Evolutionary conservation across 352 stramenopile genomes (phyloP).

Genomic region (Pythium insidiosum): DNA sequence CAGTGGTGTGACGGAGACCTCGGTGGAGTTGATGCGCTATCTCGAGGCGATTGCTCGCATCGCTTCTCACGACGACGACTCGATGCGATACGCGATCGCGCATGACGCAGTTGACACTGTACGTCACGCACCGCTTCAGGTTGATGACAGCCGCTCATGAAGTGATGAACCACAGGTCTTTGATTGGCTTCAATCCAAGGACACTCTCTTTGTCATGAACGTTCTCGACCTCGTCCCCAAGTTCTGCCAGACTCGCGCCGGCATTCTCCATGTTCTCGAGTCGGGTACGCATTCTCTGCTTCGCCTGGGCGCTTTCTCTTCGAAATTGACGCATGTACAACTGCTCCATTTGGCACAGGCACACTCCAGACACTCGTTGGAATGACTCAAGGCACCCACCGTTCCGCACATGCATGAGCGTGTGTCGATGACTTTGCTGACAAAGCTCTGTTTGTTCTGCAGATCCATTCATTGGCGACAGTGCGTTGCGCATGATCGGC

Average conservation of each 20-base stretch:
- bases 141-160: not conserved
- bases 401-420: too few relatives aligned
- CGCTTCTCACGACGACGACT: slow-evolving; percentile 38
- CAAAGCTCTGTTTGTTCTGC: not conserved
- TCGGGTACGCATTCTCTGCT: slow-evolving; percentile 57
- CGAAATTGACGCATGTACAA: too few relatives aligned
- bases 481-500: slow-evolving; percentile 64
- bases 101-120: slow-evolving; percentile 24
- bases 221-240: slow-evolving; percentile 72
- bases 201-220: slow-evolving; percentile 80
- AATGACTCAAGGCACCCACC: slow-evolving; percentile 49
- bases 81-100: slow-evolving; percentile 54
- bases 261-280: slow-evolving; percentile 68
- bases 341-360: too few relatives aligned
- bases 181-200: slow-evolving; percentile 61
- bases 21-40: slow-evolving; percentile 72
- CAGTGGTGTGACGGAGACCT: slow-evolving; percentile 31
- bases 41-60: slow-evolving; percentile 65
- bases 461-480: slow-evolving; percentile 78
- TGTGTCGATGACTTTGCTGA: too few relatives aligned
- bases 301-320: too few relatives aligned
- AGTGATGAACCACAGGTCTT: slow-evolving; percentile 36
- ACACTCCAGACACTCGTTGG: slow-evolving; percentile 50
- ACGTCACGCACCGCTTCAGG: not conserved
- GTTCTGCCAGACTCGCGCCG: slow-evolving; percentile 52